Evolutionary conservation across 106 monocot species (phyloP), one percentile per base, ranked within the genome.

Genomic region (Dendrobium catenatum): DNA sequence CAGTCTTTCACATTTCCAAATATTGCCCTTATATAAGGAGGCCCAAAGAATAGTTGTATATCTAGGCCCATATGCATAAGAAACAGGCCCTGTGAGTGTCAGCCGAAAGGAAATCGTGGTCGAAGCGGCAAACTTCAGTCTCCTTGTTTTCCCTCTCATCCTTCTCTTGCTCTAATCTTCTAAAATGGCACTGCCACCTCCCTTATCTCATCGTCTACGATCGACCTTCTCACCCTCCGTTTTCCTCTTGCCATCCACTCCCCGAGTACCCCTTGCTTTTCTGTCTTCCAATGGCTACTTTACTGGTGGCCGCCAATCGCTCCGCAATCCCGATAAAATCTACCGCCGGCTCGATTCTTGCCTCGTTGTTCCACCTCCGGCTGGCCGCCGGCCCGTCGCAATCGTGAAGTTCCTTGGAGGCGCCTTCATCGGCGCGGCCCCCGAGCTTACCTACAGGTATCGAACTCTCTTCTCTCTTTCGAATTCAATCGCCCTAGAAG

Each of bases 361-460:
- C 85, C 77, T 97, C 55, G 85, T 97, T 19, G 44, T 97, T 37
- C 90, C 97, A 3, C 97, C 94, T 33, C 86, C 94, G 1, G 16
- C 27, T n/a, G 90, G 88, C 3, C 82, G 56, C 49, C 85, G 81
- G 81, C 97, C 92, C 40, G 20, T 31, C 2, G 94, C 89, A 42
- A 27, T 97, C 73, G 79, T 97, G 70, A 88, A 91, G 83, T 97
- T 97, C 88, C 64, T 97, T 16, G 97, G 97, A 17, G 97, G 97
- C 31, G 97, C 97, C 41, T 97, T 97, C 55, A 37, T 97, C 18
- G 97, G 94, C 54, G 94, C 94, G 41, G 86, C 84, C 19, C 94
- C 97, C 16, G 97, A 97, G 77, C 88, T 86, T 77, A 91, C 97
- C 55, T 97, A 97, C 87, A 87, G 96, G 96, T 88, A 1, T 9